Base-by-base conservation (phyloP, 257 asterid genomes). In the Solanum chaucha region DNA sequence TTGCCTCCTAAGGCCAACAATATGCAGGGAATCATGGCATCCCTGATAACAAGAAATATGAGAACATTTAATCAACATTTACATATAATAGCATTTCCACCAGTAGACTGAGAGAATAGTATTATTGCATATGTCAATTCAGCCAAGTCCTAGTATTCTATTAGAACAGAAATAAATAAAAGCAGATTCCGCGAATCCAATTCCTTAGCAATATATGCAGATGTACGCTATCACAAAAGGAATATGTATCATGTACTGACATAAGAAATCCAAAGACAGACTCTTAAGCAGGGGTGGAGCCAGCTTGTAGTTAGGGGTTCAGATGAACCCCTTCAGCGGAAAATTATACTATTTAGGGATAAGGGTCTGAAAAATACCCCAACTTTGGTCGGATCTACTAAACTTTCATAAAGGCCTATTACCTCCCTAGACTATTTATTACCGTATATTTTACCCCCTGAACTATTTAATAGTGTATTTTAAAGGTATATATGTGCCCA, bases 11-110 rank as follows among this genome's bases (percentile, higher is more conserved):
- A 89, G 83, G 99, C 99, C 95, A 97, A 88, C 87, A 97, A 87
- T 92, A 97, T 97, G 94, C 99, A 96, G 28, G 99, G 99, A 86
- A 97, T 96, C 98, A 96, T 97, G 77, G 99, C 99, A 36, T 96
- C 99, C 90, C 99, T 97, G 95, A 83, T 64, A 88, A 94, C 70
- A 28, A 82, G 67, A 32, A 81, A 48, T 80, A 46, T 6, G 30
- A 73, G n/a, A 36, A 19, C 30, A 17, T 81, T 81, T 48, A 28
- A 48, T 44, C 32, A 51, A 80, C 26, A 46, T 80, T 80, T 46
- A 28, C 85, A 46, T 44, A 48, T 2, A 48, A 46, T 28, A 15
- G 10, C 70, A 48, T 81, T 46, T 81, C 70, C 68, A 48, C 28
- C 44, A 15, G 10, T 46, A 28, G 85, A 81, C 44, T 19, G 32